Percentiles rank a stretch among this genome's conserved stretches.
Conservation (phyloP, 164 flowering plant genomes). For the Santalum album region DNA sequence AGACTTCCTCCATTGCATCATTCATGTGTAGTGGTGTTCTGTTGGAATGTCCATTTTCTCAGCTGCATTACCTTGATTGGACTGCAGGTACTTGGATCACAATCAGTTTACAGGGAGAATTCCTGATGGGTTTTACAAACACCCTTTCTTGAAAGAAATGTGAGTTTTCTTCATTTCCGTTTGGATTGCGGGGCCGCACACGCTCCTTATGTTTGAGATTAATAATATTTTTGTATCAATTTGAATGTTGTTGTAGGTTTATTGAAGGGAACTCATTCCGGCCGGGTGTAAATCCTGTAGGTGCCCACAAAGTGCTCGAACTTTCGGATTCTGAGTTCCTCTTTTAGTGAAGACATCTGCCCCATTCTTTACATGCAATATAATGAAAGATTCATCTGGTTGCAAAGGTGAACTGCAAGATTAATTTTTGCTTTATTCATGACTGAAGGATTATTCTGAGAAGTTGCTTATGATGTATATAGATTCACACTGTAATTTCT, state of each 20-base stretch:
- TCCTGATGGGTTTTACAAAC: slow-evolving; percentile 83
- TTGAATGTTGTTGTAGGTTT: slow-evolving; percentile 47
- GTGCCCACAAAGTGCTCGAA: slow-evolving; percentile 79
- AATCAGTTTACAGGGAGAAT: slow-evolving; percentile 81
- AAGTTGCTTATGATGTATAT: not conserved
- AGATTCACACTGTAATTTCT: not conserved
- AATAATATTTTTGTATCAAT: not conserved
- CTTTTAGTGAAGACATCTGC: slow-evolving; percentile 22
- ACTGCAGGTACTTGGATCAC: slow-evolving; percentile 92
- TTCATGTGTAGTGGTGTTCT: too few species aligned
- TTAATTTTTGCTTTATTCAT: too few species aligned
- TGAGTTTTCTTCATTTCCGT: slow-evolving; percentile 25
- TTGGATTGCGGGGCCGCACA: too few species aligned
- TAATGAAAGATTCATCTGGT: not conserved
- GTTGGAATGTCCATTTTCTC: not conserved
- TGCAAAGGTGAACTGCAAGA: not conserved
- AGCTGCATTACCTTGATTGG: not conserved
- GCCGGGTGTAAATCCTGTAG: slow-evolving; percentile 72
- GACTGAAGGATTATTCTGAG: not conserved
- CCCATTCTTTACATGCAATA: slow-evolving; percentile 10
- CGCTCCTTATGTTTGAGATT: not conserved
- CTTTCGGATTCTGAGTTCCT: slow-evolving; percentile 73
- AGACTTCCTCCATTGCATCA: too few species aligned
- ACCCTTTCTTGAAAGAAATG: slow-evolving; percentile 86
- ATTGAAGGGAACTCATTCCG: slow-evolving; percentile 87